phyloP scores from a whole-genome alignment of 2,329 filamentous ascomycete genomes.

The Blumeriella jaapii region DNA sequence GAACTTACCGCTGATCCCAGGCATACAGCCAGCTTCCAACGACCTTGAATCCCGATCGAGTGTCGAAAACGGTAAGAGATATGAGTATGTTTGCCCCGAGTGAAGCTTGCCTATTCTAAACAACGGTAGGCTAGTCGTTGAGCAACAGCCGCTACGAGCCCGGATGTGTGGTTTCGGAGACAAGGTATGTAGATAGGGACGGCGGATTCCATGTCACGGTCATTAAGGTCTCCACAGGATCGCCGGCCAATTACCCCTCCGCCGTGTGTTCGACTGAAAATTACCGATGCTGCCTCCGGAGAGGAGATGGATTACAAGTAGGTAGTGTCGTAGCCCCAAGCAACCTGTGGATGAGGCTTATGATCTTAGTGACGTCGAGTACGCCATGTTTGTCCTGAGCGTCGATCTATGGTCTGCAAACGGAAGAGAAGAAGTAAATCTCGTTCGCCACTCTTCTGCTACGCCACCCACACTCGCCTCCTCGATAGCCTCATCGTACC shows the following conservation, averaged over 20 bases:
- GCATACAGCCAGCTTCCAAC: conserved; percentile 9
- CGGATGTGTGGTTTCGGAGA: conserved; percentile 99
- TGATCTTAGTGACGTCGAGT: conserved; percentile 49
- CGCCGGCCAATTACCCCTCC: conserved; percentile 92
- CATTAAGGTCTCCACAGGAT: conserved; percentile 44
- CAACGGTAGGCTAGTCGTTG: conserved; percentile 57
- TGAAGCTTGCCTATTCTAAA: conserved; percentile 8
- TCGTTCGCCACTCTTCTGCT: conserved; percentile 56
- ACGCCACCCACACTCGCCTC: conserved; percentile 69
- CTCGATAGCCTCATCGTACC: conserved; percentile 37
- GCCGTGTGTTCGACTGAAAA: conserved; percentile 75
- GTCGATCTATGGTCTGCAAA: conserved; percentile 58
- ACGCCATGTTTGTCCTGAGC: conserved; percentile 55
- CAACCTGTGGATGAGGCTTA: conserved; percentile 5
- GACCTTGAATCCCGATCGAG: conserved; percentile 15
- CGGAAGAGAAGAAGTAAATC: conserved; percentile 51
- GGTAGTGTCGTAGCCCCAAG: conserved; percentile 25
- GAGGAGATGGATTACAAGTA: conserved; percentile 79
- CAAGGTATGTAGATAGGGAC: conserved; percentile 54
- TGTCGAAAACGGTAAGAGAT: conserved; percentile 18
- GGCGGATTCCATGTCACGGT: conserved; percentile 1
- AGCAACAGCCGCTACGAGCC: conserved; percentile 84
- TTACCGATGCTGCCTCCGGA: conserved; percentile 62
- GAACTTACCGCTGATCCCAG: conserved; percentile 12
- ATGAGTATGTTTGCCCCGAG: conserved; percentile 20